These are phyloP conservation scores for Brassica balearica DNA, from an alignment of 441 rosid species.

Conservation along the genomic window DNA sequence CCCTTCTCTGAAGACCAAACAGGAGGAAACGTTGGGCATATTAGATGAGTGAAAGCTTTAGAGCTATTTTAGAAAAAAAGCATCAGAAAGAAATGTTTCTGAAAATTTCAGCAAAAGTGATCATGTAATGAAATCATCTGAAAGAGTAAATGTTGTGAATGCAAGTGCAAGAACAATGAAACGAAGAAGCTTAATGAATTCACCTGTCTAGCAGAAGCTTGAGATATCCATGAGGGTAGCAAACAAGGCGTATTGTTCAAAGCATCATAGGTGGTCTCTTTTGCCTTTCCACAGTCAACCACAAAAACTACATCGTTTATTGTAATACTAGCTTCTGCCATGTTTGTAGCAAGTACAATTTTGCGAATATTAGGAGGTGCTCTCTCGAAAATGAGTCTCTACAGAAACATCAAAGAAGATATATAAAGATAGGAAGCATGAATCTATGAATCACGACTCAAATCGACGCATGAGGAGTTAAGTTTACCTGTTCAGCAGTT, in stretches of 20 bases:
- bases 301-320: constrained; percentile 96
- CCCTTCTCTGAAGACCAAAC: constrained; percentile 73
- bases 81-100: constrained; percentile 15
- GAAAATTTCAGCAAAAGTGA: constrained; percentile 14
- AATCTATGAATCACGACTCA: background rate
- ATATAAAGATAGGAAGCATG: background rate
- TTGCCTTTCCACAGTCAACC: constrained; percentile 98
- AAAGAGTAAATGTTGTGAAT: constrained; percentile 11
- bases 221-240: constrained; percentile 97
- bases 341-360: constrained; percentile 96
- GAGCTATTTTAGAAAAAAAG: no score
- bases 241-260: constrained; percentile 98
- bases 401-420: constrained; percentile 48
- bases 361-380: constrained; percentile 86
- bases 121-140: constrained; percentile 6
- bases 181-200: background rate
- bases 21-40: background rate
- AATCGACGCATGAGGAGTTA: constrained; percentile 20
- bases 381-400: constrained; percentile 91
- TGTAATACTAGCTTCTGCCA: constrained; percentile 99
- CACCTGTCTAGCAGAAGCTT: constrained; percentile 97
- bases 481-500: constrained; percentile 87
- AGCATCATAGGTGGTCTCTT: constrained; percentile 99
- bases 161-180: constrained; percentile 11
- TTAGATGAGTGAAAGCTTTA: no score